Percentiles rank a stretch among this genome's conserved stretches.
Conservation (phyloP, 2,329 filamentous ascomycete genomes). For the Lachnellula willkommii region DNA sequence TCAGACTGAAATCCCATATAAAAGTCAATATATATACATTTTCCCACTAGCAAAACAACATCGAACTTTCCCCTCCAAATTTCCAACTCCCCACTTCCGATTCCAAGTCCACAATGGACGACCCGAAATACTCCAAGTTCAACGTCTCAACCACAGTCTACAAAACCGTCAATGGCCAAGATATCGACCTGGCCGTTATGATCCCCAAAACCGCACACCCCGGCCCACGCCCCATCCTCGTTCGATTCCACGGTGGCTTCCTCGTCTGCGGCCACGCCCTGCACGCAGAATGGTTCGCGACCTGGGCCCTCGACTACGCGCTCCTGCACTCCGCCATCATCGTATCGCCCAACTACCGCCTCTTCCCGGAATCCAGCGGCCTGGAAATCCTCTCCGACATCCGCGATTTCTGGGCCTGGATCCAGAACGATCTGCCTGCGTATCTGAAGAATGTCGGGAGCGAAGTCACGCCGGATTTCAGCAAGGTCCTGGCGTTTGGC, state of each 20-base stretch:
- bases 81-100: no score
- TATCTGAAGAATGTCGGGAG: conserved; percentile 12
- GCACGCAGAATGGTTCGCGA: conserved; percentile 26
- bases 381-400: conserved; percentile 44
- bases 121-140: conserved; percentile 15
- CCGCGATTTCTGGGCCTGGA: conserved; percentile 44
- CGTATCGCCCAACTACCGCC: conserved; percentile 41
- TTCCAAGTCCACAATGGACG: conserved; percentile 5
- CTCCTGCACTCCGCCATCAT: conserved; percentile 35
- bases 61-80: no score
- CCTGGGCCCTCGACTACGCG: conserved; percentile 25
- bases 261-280: conserved; percentile 15
- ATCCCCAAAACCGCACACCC: conserved; percentile 15
- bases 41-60: no score
- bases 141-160: conserved; percentile 15
- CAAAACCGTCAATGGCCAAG: conserved; percentile 20
- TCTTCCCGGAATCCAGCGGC: conserved; percentile 46
- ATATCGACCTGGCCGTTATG: conserved; percentile 17
- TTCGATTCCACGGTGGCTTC: conserved; percentile 21
- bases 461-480: conserved; percentile 14
- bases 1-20: no score
- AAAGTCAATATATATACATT: no score
- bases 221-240: conserved; percentile 15
- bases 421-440: conserved; percentile 25
- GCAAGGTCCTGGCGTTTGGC: conserved; percentile 14